phyloP scores from a whole-genome alignment of 2,329 filamentous ascomycete genomes.

The Beauveria australis region DNA sequence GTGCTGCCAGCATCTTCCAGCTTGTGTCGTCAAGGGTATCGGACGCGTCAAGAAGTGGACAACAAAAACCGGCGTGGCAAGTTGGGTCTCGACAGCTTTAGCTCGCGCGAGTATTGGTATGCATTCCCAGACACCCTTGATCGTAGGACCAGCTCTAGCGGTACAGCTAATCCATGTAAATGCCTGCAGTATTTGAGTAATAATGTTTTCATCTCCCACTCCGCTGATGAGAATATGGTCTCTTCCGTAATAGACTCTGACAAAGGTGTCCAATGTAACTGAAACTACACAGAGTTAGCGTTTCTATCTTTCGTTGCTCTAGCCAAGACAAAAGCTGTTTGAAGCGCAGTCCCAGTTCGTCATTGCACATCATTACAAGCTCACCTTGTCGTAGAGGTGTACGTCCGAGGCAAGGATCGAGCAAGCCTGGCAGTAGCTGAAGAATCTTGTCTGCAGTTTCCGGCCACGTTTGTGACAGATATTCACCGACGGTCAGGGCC shows the following conservation, averaged over 20 bases:
- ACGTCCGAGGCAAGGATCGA: not conserved
- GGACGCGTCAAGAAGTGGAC: not conserved
- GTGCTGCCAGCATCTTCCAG: not conserved
- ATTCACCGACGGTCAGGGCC: not conserved
- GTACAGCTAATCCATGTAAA: not conserved
- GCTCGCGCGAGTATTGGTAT: not conserved
- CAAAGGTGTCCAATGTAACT: not conserved
- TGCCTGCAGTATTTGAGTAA: not conserved
- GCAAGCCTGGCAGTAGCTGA: not conserved
- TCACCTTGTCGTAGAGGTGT: not conserved
- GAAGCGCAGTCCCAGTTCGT: too few relatives aligned
- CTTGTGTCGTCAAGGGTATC: not conserved
- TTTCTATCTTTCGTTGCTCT: not conserved
- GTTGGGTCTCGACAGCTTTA: not conserved
- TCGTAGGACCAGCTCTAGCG: not conserved
- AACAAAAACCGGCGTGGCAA: not conserved
- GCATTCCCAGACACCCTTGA: not conserved
- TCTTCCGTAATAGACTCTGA: not conserved
- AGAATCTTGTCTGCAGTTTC: not conserved
- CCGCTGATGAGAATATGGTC: not conserved
- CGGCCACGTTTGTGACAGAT: not conserved
- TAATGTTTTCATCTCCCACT: not conserved
- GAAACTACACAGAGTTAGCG: not conserved
- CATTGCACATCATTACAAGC: not conserved
- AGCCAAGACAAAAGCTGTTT: not conserved